Base-by-base conservation (phyloP, 2,329 filamentous ascomycete genomes). In the Fusarium sp. region DNA sequence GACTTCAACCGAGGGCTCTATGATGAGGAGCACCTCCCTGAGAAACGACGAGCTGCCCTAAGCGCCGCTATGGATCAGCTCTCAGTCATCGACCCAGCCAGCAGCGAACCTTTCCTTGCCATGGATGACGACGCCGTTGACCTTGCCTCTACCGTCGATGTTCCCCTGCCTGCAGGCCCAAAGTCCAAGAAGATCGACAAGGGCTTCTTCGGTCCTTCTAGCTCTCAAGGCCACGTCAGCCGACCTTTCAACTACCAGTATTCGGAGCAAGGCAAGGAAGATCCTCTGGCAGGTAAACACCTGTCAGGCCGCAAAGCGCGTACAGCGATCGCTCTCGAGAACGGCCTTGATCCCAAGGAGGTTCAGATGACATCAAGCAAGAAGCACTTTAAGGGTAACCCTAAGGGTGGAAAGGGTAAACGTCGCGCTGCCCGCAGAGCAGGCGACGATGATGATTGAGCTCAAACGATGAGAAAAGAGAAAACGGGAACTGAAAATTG, bases 1-100 rank as follows among this genome's bases (percentile, higher is more conserved):
- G 89, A 92, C 60, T 99, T 98, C 87, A 99, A 99, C 83, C 86
- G 87, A 55, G 95, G 97, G 66, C 90, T 98, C 9, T 98, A 98
- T 82, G 92, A 97, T 78, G 86, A 92, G 50, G 86, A 87, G 1
- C 93, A 97, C 79, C 88, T 98, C 7, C 95, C 95, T 1, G 90
- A 91, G 72, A 96, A 95, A 82, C 90, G 95, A 55, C 91, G 93
- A 57, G 90, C 89, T 12, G 89, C 90, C 31, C 85, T 95, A 51
- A 84, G 87, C 18, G 79, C 85, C 0, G 84, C 86, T 10, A 80
- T 87, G 70, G 85, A 86, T n/a, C 80, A 83, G 20, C 79, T 88
- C 71, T 83, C 85, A 4, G 74, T 87, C 11, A 77, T 80, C 8
- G 79, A 79, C 22, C 73, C 77, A 33, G 64, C 75, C 28, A 71